Conservation (phyloP, 805 yeast genomes). For the Helenozyma baotianmanensis region DNA sequence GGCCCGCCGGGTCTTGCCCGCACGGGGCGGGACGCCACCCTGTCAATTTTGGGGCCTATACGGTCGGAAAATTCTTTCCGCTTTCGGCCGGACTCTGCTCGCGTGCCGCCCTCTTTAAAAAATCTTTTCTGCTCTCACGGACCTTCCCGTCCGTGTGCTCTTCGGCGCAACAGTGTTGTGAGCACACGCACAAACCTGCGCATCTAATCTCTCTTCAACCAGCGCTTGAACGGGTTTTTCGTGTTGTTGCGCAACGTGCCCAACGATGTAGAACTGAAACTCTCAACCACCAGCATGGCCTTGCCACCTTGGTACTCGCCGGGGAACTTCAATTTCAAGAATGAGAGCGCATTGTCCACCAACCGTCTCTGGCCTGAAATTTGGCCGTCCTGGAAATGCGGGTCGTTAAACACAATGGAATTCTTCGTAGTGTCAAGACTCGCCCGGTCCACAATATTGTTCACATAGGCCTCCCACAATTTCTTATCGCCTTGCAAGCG, state of each 20-base stretch:
- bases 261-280: slow-evolving; percentile 22
- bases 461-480: slow-evolving; percentile 35
- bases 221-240: slow-evolving; percentile 38
- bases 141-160: too few species aligned
- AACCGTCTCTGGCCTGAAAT: slow-evolving; percentile 24
- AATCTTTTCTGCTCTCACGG: too few species aligned
- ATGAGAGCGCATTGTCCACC: slow-evolving; percentile 28
- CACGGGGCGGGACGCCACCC: too few species aligned
- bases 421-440: slow-evolving; percentile 30
- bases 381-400: slow-evolving; percentile 15
- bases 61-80: too few species aligned
- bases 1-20: too few species aligned
- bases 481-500: slow-evolving; percentile 18
- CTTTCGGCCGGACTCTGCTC: too few species aligned
- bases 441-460: slow-evolving; percentile 25
- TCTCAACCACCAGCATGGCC: slow-evolving; percentile 5
- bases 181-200: too few species aligned
- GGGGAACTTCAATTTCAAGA: slow-evolving; percentile 29
- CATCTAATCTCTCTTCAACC: slow-evolving; percentile 28
- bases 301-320: slow-evolving; percentile 11
- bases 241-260: slow-evolving; percentile 18
- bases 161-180: too few species aligned
- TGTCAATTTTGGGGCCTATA: too few species aligned
- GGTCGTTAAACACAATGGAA: slow-evolving; percentile 28
- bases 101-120: too few species aligned